These are phyloP conservation scores for Oenanthe javanica DNA, from an alignment of 140 eudicot genomes.

Conservation along the genomic window DNA sequence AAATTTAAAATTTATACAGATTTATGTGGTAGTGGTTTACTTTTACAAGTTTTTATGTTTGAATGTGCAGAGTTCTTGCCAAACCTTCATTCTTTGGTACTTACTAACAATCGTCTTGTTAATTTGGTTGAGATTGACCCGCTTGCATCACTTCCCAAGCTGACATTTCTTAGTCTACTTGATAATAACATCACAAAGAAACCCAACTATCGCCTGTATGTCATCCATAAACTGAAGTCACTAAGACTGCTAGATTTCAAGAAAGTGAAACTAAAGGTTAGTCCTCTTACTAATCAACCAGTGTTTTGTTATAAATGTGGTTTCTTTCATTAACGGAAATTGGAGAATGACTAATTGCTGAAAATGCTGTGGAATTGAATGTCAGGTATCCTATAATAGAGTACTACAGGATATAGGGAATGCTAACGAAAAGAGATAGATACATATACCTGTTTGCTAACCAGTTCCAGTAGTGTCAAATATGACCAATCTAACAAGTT, in stretches of 20 bases:
- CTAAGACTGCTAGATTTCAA: constrained; percentile 33
- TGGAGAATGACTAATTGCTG: neutral
- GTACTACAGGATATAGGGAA: neutral
- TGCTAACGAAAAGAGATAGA: neutral
- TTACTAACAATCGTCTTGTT: constrained; percentile 88
- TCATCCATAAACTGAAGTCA: constrained; percentile 77
- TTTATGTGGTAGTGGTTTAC: constrained; percentile 10
- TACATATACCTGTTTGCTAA: neutral
- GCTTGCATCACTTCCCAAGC: constrained; percentile 81
- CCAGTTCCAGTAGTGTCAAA: neutral
- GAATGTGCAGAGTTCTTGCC: constrained; percentile 88
- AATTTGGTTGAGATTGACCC: constrained; percentile 98
- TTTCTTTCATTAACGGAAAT: neutral
- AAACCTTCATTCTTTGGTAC: constrained; percentile 88
- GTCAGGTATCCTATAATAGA: neutral
- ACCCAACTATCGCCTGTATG: constrained; percentile 90
- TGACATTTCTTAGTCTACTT: constrained; percentile 75
- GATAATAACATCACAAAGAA: constrained; percentile 89
- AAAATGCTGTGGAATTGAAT: neutral
- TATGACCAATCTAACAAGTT: neutral
- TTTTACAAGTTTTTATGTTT: constrained; percentile 29
- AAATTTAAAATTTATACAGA: neutral
- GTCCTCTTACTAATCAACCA: constrained; percentile 1
- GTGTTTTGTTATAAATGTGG: neutral
- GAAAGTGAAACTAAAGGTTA: constrained; percentile 13